Evolutionary conservation across 441 rosid genomes (phyloP), one percentile per base, ranked within the genome.

Genomic region (Pelargonium citronellum): DNA sequence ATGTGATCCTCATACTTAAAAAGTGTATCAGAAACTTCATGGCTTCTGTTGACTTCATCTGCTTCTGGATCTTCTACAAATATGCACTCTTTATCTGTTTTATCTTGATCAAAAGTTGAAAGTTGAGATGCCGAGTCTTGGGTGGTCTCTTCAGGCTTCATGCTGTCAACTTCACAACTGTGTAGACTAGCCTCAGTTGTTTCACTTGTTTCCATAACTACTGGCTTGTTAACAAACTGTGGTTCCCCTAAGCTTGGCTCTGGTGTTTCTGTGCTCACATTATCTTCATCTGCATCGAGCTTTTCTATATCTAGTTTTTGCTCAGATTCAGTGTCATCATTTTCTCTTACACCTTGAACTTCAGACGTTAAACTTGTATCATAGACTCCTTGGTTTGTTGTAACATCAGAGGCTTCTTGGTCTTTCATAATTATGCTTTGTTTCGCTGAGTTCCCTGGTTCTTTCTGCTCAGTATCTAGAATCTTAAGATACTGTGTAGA

Each of bases 381-480:
- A n/a, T 44, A n/a, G 37, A 63, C 20, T 63, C 44, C 46, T 63
- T 63, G 66, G 66, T 34, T 7, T 63, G 66, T 34, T 17, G 34
- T 63, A 63, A 63, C 19, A 30, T 62, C 41, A 11, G 30, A 24
- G 43, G 66, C 30, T 63, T 63, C 66, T 63, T 8, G 66, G 37
- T 63, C 66, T 63, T 30, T 17, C 44, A n/a, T 13, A 63, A 43
- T 34, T 63, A 63, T 34, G 30, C 34, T 63, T 10, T 63, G 44
- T 30, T 63, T 34, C 64, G 71, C 73, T 24, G 64, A 7, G 37
- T 44, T 74, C 65, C 63, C 76, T 49, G 63, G 66, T 68, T 71
- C 73, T 67, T 67, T 76, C 65, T 76, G 65, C 41, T 81, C 73
- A 67, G 65, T 68, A 1, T 75, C 76, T 37, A 24, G 69, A 64